These are phyloP conservation scores for Fusarium aywerte DNA, from an alignment of 2,329 filamentous ascomycete genomes.

Conservation along the genomic window DNA sequence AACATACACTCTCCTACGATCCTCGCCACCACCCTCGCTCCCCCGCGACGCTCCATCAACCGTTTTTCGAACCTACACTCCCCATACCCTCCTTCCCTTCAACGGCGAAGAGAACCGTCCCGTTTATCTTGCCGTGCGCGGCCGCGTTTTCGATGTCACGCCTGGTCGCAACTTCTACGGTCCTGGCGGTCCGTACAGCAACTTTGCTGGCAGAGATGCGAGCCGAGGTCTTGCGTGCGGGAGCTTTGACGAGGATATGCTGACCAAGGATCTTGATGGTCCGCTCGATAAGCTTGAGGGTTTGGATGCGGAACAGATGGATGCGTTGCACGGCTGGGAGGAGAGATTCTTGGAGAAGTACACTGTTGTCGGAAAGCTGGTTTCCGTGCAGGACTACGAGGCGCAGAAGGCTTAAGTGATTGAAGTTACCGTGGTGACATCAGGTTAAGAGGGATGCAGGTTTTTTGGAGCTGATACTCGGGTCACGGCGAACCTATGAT, in stretches of 20 bases:
- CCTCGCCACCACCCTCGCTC: conserved; percentile 58
- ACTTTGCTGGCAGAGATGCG: conserved; percentile 95
- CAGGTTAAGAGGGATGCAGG: neutral
- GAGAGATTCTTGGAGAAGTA: conserved; percentile 95
- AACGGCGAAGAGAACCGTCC: conserved; percentile 79
- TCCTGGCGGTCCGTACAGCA: conserved; percentile 92
- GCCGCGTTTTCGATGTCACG: conserved; percentile 90
- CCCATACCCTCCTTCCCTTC: conserved; percentile 83
- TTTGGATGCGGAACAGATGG: conserved; percentile 78
- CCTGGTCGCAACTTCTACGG: conserved; percentile 94
- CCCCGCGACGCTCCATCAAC: conserved; percentile 65
- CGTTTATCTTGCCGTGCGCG: conserved; percentile 91
- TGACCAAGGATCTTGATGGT: conserved; percentile 88
- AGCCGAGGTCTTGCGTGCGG: conserved; percentile 87
- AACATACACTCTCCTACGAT: conserved; percentile 65
- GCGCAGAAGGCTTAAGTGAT: conserved; percentile 29
- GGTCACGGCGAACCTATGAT: neutral
- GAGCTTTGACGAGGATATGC: conserved; percentile 94
- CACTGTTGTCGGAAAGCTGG: conserved; percentile 88
- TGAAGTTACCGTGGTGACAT: neutral
- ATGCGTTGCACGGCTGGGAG: conserved; percentile 90
- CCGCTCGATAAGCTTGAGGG: conserved; percentile 81
- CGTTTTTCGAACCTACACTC: conserved; percentile 77
- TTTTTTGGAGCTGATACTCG: neutral
- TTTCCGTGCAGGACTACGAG: conserved; percentile 61